Percentiles rank a stretch among this genome's conserved stretches.
These are phyloP conservation scores for Monosporascus sp. DNA, from an alignment of 2,329 filamentous ascomycete genomes.

Conservation along the genomic window DNA sequence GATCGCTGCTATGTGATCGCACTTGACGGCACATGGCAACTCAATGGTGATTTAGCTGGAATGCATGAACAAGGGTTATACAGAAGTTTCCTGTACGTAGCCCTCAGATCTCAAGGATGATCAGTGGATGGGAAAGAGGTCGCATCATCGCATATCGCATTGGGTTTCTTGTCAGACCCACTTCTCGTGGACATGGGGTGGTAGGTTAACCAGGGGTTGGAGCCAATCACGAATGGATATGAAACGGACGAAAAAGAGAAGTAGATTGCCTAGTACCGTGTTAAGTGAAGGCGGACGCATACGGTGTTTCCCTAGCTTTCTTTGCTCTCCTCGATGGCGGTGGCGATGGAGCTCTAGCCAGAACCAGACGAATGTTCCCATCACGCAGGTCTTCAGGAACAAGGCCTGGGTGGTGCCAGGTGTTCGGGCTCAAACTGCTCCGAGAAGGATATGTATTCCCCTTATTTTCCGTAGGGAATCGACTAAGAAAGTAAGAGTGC, in stretches of 20 bases:
- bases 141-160: constrained; percentile 4
- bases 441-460: not conserved
- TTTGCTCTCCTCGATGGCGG: not conserved
- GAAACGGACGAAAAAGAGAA: not conserved
- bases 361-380: too few species aligned
- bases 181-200: not conserved
- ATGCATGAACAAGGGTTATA: not conserved
- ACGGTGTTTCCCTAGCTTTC: not conserved
- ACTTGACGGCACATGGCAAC: constrained; percentile 1
- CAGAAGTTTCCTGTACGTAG: not conserved
- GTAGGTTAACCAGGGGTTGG: not conserved
- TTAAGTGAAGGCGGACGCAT: not conserved
- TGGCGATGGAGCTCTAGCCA: not conserved
- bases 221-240: not conserved
- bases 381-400: not conserved
- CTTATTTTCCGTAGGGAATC: not conserved
- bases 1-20: constrained; percentile 8
- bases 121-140: not conserved
- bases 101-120: not conserved
- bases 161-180: not conserved
- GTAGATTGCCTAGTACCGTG: not conserved
- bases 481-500: not conserved
- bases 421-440: not conserved
- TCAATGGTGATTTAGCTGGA: not conserved
- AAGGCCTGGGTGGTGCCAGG: constrained; percentile 8